Conservation (phyloP, 2,329 filamentous ascomycete genomes). For the Penicillium rolfsii region DNA sequence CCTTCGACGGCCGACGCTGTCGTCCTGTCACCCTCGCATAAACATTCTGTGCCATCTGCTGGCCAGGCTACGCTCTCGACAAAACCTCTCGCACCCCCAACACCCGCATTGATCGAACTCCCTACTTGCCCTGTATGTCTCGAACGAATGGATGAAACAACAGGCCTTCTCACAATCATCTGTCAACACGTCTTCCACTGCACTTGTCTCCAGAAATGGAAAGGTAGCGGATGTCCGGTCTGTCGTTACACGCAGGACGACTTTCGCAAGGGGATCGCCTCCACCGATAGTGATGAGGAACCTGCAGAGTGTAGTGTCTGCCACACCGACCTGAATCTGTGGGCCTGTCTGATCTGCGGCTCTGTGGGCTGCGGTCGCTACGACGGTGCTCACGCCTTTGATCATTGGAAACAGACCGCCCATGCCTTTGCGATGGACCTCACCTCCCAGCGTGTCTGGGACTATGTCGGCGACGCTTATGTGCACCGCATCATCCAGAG, state of each 20-base stretch:
- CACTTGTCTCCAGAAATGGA: slow-evolving; percentile 94
- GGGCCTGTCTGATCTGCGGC: slow-evolving; percentile 94
- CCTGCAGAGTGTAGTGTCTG: slow-evolving; percentile 72
- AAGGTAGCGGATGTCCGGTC: slow-evolving; percentile 88
- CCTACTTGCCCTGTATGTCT: slow-evolving; percentile 96
- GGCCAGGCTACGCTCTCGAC: slow-evolving; percentile 54
- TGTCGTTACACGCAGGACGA: slow-evolving; percentile 83
- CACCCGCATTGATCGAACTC: slow-evolving; percentile 83
- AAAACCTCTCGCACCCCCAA: slow-evolving; percentile 71
- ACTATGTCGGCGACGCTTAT: slow-evolving; percentile 94
- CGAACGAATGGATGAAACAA: slow-evolving; percentile 97
- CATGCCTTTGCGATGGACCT: slow-evolving; percentile 94
- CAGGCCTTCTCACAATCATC: slow-evolving; percentile 89
- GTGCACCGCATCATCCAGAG: slow-evolving; percentile 94
- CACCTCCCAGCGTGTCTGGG: slow-evolving; percentile 94
- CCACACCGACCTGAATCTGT: slow-evolving; percentile 78
- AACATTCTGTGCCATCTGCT: slow-evolving; percentile 31
- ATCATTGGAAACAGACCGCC: slow-evolving; percentile 85
- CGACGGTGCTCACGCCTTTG: slow-evolving; percentile 89
- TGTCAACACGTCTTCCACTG: slow-evolving; percentile 99
- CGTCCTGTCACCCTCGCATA: slow-evolving; percentile 60
- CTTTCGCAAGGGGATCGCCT: slow-evolving; percentile 50
- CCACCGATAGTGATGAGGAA: slow-evolving; percentile 59
- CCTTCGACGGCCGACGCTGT: slow-evolving; percentile 52
- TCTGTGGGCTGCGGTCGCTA: slow-evolving; percentile 93